Conservation (phyloP, 139 green algal genomes). For the Astrephomene gubernaculifera region DNA sequence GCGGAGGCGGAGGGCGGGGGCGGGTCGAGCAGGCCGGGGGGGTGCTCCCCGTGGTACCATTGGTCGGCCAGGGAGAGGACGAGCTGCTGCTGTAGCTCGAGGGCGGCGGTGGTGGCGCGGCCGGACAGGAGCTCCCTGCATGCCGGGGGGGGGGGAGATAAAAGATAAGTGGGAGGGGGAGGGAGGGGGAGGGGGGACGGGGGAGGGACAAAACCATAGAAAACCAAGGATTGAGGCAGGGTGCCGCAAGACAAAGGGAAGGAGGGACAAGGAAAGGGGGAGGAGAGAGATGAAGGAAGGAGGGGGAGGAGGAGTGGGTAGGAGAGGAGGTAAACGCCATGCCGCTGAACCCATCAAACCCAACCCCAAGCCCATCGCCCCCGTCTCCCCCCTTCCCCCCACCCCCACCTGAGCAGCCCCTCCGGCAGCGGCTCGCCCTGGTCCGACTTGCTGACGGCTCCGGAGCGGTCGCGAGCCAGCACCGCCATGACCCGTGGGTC, state of each 20-base stretch:
- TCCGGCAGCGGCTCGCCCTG: constrained; percentile 39
- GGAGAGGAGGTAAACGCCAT: not conserved
- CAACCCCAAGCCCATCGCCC: not conserved
- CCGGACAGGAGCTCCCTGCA: constrained; percentile 26
- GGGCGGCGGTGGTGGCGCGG: constrained; percentile 59
- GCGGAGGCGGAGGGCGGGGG: too few species aligned
- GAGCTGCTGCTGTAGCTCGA: constrained; percentile 60
- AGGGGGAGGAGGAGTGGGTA: not conserved
- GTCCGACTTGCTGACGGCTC: not conserved
- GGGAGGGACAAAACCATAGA: not conserved
- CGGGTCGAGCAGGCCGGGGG: too few species aligned
- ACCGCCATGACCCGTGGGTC: constrained; percentile 62
- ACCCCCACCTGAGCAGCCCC: not conserved
- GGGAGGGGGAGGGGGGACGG: too few species aligned
- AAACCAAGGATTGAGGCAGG: not conserved
- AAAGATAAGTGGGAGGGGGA: not conserved
- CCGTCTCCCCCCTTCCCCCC: too few species aligned
- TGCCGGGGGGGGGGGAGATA: not conserved
- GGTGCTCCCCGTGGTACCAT: constrained; percentile 34
- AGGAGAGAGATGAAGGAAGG: not conserved
- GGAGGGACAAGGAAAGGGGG: not conserved
- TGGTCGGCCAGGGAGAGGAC: constrained; percentile 68
- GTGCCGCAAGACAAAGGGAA: too few species aligned
- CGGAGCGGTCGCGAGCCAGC: constrained; percentile 39
- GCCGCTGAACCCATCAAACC: not conserved